phyloP scores from a whole-genome alignment of 2,329 filamentous ascomycete species.

The Xylariaceae sp. region DNA sequence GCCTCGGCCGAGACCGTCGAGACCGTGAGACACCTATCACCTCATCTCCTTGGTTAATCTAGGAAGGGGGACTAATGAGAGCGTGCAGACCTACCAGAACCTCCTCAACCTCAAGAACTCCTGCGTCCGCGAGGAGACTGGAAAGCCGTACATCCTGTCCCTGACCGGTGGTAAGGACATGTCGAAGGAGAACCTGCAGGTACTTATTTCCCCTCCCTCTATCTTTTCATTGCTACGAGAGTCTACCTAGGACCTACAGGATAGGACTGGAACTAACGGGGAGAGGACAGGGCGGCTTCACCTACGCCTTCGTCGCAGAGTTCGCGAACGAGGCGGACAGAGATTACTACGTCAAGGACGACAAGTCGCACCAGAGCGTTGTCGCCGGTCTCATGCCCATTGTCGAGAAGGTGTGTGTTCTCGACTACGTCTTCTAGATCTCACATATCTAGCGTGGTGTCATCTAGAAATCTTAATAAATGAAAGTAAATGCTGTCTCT shows the following conservation, averaged over 20 bases:
- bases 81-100: conserved; percentile 22
- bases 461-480: no score
- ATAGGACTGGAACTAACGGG: no score
- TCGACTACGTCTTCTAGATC: conserved; percentile 31
- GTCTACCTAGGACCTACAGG: no score
- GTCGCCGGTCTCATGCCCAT: conserved; percentile 30
- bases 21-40: conserved; percentile 7
- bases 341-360: conserved; percentile 39
- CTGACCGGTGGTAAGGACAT: conserved; percentile 57
- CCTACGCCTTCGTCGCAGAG: conserved; percentile 39
- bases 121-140: conserved; percentile 55
- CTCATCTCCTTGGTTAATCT: not conserved
- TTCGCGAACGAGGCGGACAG: conserved; percentile 38
- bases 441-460: no score
- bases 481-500: no score
- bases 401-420: conserved; percentile 36
- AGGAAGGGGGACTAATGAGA: not conserved
- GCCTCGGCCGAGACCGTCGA: conserved; percentile 16
- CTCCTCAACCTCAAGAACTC: conserved; percentile 53
- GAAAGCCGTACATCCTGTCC: conserved; percentile 56
- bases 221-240: no score
- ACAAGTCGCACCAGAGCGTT: conserved; percentile 37
- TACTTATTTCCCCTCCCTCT: conserved; percentile 31
- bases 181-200: conserved; percentile 56
- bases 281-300: conserved; percentile 34